Evolutionary conservation across 2,329 filamentous ascomycete species (phyloP).

Genomic region (Penicillium rolfsii): DNA sequence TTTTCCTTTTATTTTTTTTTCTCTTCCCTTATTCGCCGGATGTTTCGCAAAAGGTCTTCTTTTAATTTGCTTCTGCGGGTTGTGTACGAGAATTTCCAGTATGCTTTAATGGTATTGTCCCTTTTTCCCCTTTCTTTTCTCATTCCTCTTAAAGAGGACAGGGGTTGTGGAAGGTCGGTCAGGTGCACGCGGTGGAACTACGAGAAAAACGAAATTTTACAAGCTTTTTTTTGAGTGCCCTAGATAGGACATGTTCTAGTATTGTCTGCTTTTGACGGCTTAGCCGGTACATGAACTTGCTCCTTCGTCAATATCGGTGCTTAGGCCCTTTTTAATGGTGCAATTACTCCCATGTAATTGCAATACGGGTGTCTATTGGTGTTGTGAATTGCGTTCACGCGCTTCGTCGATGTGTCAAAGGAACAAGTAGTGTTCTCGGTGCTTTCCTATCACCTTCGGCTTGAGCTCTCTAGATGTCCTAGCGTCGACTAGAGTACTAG

Average conservation of each 20-base stretch:
- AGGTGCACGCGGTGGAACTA: constrained; percentile 1
- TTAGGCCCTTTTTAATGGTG: background rate
- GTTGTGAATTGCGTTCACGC: background rate
- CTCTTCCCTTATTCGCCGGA: constrained; percentile 14
- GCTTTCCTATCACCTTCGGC: background rate
- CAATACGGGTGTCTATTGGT: background rate
- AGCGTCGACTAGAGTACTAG: background rate
- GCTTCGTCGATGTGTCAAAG: constrained; percentile 7
- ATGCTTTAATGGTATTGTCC: constrained; percentile 29
- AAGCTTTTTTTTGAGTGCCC: background rate
- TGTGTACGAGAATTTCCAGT: constrained; percentile 28
- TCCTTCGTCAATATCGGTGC: background rate
- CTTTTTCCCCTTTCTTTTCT: constrained; percentile 10
- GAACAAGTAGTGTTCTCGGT: background rate
- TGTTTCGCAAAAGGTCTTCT: constrained; percentile 19
- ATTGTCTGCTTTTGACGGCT: background rate
- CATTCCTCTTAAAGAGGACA: constrained; percentile 9
- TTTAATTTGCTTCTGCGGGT: constrained; percentile 28
- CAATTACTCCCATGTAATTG: constrained; percentile 1
- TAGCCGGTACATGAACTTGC: background rate
- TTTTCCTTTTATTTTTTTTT: constrained; percentile 7
- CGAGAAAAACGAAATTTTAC: background rate
- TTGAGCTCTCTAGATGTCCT: background rate
- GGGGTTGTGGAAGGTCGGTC: constrained; percentile 12
- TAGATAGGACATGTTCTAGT: background rate